phyloP scores from a whole-genome alignment of 768 basidiomycete genomes.

The Leccinellum luteum region DNA sequence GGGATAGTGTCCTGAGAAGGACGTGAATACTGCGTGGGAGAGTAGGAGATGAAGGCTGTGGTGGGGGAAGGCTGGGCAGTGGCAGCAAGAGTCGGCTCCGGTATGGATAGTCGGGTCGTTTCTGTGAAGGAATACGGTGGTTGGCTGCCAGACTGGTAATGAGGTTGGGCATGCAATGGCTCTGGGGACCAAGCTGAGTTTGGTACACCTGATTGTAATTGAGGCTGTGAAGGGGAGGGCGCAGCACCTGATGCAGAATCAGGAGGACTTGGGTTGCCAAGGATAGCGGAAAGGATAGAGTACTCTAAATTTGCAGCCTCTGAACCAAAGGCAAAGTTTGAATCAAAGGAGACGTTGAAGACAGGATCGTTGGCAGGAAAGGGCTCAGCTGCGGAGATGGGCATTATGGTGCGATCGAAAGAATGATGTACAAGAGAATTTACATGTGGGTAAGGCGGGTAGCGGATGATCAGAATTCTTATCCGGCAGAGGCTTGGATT shows the following conservation, averaged over 20 bases:
- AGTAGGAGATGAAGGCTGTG: constrained; percentile 30
- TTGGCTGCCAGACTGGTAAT: constrained; percentile 20
- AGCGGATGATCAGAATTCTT: constrained; percentile 31
- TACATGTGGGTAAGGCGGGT: constrained; percentile 33
- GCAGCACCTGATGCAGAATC: constrained; percentile 28
- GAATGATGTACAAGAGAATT: constrained; percentile 1
- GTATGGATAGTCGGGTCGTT: constrained; percentile 29
- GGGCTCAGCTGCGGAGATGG: constrained; percentile 41
- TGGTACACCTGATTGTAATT: constrained; percentile 23
- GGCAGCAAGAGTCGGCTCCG: constrained; percentile 30
- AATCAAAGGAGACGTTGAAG: constrained; percentile 59
- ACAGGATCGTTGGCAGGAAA: constrained; percentile 56
- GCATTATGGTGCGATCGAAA: constrained; percentile 10
- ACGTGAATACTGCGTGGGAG: constrained; percentile 33
- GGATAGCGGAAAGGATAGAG: constrained; percentile 88
- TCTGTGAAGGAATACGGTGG: constrained; percentile 27
- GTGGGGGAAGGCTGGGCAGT: constrained; percentile 29
- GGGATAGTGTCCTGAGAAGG: constrained; percentile 31
- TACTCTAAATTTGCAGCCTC: constrained; percentile 94
- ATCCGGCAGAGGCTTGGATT: constrained; percentile 29
- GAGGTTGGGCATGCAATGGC: constrained; percentile 33
- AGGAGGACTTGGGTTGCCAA: constrained; percentile 69
- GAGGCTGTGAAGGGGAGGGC: constrained; percentile 30
- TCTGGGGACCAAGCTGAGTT: constrained; percentile 39
- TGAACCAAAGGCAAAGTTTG: constrained; percentile 69